phyloP scores from a whole-genome alignment of 225 moss, liverwort and hornwort genomes.

The Marchantia paleacea region DNA sequence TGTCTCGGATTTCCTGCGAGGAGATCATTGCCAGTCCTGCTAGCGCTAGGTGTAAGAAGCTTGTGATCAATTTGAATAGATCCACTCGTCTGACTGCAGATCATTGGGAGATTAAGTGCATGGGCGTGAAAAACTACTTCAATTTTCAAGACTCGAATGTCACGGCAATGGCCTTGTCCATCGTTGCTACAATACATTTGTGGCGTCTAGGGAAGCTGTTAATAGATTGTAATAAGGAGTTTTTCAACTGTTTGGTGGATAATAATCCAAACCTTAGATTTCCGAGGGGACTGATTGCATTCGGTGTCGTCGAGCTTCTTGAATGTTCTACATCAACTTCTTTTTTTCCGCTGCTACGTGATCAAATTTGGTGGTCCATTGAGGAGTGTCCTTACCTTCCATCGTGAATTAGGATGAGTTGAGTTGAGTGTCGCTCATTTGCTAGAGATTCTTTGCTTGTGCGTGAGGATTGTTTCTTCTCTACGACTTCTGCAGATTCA shows the following conservation, averaged over 20 bases:
- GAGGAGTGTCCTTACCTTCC: no score
- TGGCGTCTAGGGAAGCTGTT: conserved; percentile 85
- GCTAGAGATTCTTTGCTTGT: no score
- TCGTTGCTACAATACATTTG: conserved; percentile 80
- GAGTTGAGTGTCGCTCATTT: background rate
- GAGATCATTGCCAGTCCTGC: conserved; percentile 97
- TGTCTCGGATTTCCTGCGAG: conserved; percentile 80
- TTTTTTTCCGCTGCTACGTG: no score
- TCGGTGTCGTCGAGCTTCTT: no score
- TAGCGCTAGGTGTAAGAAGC: conserved; percentile 96
- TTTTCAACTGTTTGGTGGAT: conserved; percentile 67
- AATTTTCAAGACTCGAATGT: conserved; percentile 91
- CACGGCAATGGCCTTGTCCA: conserved; percentile 86
- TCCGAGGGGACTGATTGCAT: no score
- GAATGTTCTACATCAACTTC: no score
- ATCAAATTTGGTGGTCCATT: no score
- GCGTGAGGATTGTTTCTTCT: background rate
- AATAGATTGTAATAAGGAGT: conserved; percentile 74
- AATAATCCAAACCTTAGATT: conserved; percentile 85
- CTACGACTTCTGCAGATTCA: background rate
- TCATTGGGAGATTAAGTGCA: conserved; percentile 95
- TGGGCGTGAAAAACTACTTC: conserved; percentile 85
- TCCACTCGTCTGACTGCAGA: conserved; percentile 79
- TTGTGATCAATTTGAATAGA: conserved; percentile 80
- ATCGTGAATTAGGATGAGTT: no score